Evolutionary conservation across 257 asterid species (phyloP).

Genomic region (Lantana camara): DNA sequence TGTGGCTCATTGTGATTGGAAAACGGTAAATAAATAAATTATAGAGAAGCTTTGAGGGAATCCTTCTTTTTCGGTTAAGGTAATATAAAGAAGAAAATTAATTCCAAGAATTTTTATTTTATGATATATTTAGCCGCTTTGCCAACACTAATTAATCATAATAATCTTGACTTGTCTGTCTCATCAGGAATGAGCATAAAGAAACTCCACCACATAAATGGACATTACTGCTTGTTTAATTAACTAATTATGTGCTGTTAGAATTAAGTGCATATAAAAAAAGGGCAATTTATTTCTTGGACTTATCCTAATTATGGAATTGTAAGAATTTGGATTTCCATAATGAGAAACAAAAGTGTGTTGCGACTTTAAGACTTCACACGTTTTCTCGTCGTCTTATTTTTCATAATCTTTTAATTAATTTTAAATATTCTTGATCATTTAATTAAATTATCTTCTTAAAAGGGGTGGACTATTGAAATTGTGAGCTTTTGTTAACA

Average conservation of each 20-base stretch:
- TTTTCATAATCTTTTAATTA: background rate
- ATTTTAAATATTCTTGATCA: constrained; percentile 13
- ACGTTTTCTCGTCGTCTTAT: background rate
- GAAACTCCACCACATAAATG: constrained; percentile 30
- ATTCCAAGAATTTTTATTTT: background rate
- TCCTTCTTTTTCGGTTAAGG: constrained; percentile 4
- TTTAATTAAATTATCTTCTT: constrained; percentile 20
- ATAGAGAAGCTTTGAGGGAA: background rate
- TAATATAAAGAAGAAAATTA: background rate
- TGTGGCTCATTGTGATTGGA: background rate
- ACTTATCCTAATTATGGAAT: background rate
- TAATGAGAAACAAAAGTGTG: constrained; percentile 20
- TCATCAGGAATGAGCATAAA: constrained; percentile 22
- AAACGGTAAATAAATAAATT: background rate
- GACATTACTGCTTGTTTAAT: background rate
- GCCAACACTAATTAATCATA: background rate
- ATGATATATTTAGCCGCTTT: background rate
- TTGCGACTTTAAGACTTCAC: constrained; percentile 11
- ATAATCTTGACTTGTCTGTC: constrained; percentile 8
- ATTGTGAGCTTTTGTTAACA: background rate
- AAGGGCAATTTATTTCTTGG: no score
- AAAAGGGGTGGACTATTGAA: background rate
- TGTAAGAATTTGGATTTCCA: constrained; percentile 22
- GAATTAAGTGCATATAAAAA: no score
- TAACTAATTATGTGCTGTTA: no score